Percentiles rank a stretch among this genome's conserved stretches.
These are phyloP conservation scores for Pharus latifolius DNA, from an alignment of 176 grass and related monocot species.

Conservation along the genomic window DNA sequence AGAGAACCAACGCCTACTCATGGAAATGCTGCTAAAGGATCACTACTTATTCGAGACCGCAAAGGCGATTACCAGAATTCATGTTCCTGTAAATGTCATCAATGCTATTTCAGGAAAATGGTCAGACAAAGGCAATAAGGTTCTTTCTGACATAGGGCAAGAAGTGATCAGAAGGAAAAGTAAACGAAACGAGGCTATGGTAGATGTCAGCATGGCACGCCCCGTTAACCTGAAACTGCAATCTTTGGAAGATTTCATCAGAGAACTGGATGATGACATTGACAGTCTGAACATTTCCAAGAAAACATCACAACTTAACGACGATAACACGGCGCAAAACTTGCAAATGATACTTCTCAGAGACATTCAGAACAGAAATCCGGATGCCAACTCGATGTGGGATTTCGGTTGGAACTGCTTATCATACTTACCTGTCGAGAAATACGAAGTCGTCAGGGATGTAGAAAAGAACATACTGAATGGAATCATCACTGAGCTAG, in stretches of 20 bases:
- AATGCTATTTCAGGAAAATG: conserved; percentile 8
- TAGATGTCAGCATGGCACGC: background rate
- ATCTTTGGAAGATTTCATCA: conserved; percentile 48
- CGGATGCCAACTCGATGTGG: conserved; percentile 77
- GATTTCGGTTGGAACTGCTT: conserved; percentile 61
- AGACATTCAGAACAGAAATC: conserved; percentile 46
- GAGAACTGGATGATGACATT: conserved; percentile 62
- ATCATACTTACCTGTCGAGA: conserved; percentile 19
- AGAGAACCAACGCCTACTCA: conserved; percentile 48
- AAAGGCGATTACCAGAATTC: conserved; percentile 30
- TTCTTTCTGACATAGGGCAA: conserved; percentile 49
- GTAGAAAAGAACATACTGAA: conserved; percentile 64
- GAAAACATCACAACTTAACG: background rate
- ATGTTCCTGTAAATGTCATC: conserved; percentile 8
- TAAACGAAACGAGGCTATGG: conserved; percentile 23
- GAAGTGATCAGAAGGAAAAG: conserved; percentile 73
- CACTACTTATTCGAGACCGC: conserved; percentile 49
- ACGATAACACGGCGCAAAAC: conserved; percentile 10
- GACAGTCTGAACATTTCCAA: conserved; percentile 39
- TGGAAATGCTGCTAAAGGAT: conserved; percentile 40
- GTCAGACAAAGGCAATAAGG: conserved; percentile 32
- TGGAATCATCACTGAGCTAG: conserved; percentile 66
- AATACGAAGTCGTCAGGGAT: conserved; percentile 46
- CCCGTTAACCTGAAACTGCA: background rate
- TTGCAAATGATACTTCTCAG: conserved; percentile 37